phyloP scores from a whole-genome alignment of 164 flowering plant genomes.

The Aristolochia californica region DNA sequence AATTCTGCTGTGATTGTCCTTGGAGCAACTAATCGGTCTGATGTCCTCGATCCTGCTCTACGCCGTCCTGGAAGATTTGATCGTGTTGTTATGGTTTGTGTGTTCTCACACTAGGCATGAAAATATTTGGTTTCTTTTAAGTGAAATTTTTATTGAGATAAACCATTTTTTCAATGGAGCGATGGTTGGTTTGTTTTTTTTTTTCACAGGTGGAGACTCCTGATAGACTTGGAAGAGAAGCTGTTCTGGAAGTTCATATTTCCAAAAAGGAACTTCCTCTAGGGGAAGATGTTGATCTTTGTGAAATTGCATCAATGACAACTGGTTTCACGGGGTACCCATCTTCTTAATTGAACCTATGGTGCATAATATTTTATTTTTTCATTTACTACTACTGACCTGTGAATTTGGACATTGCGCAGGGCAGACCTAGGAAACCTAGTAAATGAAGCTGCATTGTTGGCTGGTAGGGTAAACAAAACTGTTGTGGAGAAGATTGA shows the following conservation, averaged over 20 bases:
- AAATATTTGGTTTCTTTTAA: background rate
- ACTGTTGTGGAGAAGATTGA: slow-evolving; percentile 71
- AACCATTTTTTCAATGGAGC: background rate
- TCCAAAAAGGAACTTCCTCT: slow-evolving; percentile 90
- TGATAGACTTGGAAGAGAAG: slow-evolving; percentile 86
- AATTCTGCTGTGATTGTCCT: slow-evolving; percentile 94
- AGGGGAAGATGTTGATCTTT: slow-evolving; percentile 58
- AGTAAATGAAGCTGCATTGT: slow-evolving; percentile 97
- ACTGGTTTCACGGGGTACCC: slow-evolving; percentile 94
- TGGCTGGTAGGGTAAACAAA: slow-evolving; percentile 88
- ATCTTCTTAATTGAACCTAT: background rate
- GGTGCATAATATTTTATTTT: background rate
- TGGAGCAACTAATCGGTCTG: slow-evolving; percentile 94
- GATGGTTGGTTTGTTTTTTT: background rate
- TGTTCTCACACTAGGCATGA: slow-evolving; percentile 3
- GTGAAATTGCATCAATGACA: slow-evolving; percentile 85
- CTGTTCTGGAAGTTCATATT: slow-evolving; percentile 84
- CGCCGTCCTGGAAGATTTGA: slow-evolving; percentile 99
- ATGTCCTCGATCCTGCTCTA: slow-evolving; percentile 96
- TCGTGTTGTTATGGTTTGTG: slow-evolving; percentile 81
- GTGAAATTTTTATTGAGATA: background rate
- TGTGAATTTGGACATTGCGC: slow-evolving; percentile 21
- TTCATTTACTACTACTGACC: slow-evolving; percentile 6
- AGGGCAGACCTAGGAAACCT: slow-evolving; percentile 99
- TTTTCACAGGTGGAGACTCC: slow-evolving; percentile 82